These are phyloP conservation scores for Penicillium rolfsii DNA, from an alignment of 2,329 filamentous ascomycete genomes.

Conservation along the genomic window DNA sequence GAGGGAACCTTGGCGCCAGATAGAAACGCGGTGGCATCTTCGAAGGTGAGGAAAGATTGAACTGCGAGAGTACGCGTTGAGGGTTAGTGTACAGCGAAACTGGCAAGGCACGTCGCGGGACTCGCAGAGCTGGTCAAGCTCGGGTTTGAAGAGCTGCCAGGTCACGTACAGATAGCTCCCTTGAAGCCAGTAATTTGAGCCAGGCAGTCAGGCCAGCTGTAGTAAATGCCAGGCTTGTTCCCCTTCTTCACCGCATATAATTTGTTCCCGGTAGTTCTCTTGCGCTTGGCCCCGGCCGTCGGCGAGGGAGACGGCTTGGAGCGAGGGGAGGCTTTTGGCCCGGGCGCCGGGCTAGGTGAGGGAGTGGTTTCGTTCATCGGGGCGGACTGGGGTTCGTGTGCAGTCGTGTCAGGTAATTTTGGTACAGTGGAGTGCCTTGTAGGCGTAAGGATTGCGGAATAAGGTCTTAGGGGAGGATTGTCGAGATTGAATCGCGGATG, in stretches of 20 bases:
- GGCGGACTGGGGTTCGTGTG: conserved; percentile 11
- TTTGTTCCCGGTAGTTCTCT: conserved; percentile 56
- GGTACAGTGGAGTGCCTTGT: neutral
- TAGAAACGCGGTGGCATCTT: conserved; percentile 79
- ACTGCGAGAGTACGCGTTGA: conserved; percentile 53
- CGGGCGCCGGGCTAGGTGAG: conserved; percentile 40
- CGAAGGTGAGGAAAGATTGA: conserved; percentile 74
- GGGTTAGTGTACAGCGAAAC: neutral
- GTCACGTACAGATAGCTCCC: conserved; percentile 68
- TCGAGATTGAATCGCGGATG: conserved; percentile 15
- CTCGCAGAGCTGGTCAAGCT: neutral
- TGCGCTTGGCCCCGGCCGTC: conserved; percentile 58
- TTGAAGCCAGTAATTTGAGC: conserved; percentile 65
- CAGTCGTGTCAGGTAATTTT: conserved; percentile 2
- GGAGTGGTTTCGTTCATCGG: conserved; percentile 40
- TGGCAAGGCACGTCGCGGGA: neutral
- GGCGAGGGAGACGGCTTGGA: conserved; percentile 34
- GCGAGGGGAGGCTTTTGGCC: conserved; percentile 32
- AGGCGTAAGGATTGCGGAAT: neutral
- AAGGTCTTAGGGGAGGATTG: neutral
- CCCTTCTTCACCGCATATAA: conserved; percentile 68
- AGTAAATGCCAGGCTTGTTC: conserved; percentile 64
- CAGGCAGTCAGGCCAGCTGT: conserved; percentile 65
- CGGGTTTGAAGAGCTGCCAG: neutral
- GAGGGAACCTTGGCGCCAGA: conserved; percentile 59